Evolutionary conservation across 306 rosid species (phyloP).

Genomic region (Pterocarpus macrocarpus): DNA sequence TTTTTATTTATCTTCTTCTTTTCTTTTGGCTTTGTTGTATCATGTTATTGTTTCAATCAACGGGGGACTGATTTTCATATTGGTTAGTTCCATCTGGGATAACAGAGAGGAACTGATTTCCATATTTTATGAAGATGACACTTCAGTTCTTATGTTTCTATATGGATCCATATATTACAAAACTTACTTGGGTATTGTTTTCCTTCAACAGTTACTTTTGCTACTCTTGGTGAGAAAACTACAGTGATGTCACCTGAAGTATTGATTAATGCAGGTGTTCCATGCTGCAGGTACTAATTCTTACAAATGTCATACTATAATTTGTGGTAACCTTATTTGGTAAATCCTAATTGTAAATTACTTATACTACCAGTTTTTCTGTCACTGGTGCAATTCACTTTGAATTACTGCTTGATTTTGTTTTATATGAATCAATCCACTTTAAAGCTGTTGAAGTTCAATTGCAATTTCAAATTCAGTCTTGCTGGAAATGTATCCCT

Average conservation of each 20-base stretch:
- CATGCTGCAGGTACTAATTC: conserved; percentile 92
- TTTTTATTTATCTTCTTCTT: background rate
- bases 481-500: conserved; percentile 28
- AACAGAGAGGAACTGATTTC: conserved; percentile 33
- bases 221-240: conserved; percentile 95
- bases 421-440: background rate
- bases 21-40: conserved; percentile 37
- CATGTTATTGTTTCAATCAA: conserved; percentile 25
- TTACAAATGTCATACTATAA: conserved; percentile 28
- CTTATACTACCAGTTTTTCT: conserved; percentile 27
- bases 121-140: conserved; percentile 26
- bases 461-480: conserved; percentile 25
- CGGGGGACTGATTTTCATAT: conserved; percentile 28
- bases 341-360: background rate
- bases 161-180: conserved; percentile 21
- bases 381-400: conserved; percentile 38
- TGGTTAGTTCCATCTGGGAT: conserved; percentile 24
- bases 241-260: conserved; percentile 99
- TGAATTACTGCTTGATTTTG: conserved; percentile 27
- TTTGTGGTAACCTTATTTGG: conserved; percentile 38
- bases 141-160: conserved; percentile 35
- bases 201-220: conserved; percentile 79
- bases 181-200: conserved; percentile 44
- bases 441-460: conserved; percentile 31
- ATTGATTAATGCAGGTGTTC: conserved; percentile 82